Evolutionary conservation across 2,329 filamentous ascomycete species (phyloP).

Genomic region (Colletotrichum graminicola): DNA sequence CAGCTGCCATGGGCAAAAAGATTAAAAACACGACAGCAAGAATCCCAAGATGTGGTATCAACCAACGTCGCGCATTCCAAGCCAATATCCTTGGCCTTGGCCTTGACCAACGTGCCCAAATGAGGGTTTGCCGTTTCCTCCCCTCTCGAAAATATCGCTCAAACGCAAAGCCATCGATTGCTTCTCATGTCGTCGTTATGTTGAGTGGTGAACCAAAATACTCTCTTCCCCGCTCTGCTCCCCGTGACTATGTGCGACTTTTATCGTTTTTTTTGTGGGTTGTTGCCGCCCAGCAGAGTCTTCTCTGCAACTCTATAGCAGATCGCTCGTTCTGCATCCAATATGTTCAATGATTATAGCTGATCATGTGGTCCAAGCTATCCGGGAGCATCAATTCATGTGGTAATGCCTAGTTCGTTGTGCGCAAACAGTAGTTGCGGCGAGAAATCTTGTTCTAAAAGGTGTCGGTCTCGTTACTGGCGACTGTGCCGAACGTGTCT

Average conservation of each 20-base stretch:
- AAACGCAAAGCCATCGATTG: conserved; percentile 41
- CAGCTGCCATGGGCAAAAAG: conserved; percentile 11
- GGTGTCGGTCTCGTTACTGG: conserved; percentile 66
- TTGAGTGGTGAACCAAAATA: conserved; percentile 36
- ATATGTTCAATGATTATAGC: conserved; percentile 40
- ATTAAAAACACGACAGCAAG: conserved; percentile 25
- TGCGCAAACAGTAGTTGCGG: conserved; percentile 15
- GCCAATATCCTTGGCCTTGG: conserved; percentile 11
- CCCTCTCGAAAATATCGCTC: conserved; percentile 35
- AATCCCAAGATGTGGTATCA: conserved; percentile 40
- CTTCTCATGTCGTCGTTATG: conserved; percentile 42
- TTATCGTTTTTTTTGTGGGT: conserved; percentile 7
- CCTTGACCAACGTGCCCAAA: conserved; percentile 23
- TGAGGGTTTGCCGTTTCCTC: conserved; percentile 16
- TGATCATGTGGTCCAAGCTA: conserved; percentile 36
- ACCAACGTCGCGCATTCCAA: conserved; percentile 37
- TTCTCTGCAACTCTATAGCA: conserved; percentile 31
- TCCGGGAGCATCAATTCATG: conserved; percentile 34
- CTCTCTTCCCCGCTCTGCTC: neutral
- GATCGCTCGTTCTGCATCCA: conserved; percentile 34
- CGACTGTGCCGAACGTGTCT: conserved; percentile 68
- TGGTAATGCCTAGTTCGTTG: conserved; percentile 18
- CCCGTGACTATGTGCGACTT: conserved; percentile 4
- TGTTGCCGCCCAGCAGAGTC: conserved; percentile 27
- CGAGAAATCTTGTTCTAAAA: conserved; percentile 57